Conservation (phyloP, 2,329 filamentous ascomycete species). For the Fusarium tuaranense region DNA sequence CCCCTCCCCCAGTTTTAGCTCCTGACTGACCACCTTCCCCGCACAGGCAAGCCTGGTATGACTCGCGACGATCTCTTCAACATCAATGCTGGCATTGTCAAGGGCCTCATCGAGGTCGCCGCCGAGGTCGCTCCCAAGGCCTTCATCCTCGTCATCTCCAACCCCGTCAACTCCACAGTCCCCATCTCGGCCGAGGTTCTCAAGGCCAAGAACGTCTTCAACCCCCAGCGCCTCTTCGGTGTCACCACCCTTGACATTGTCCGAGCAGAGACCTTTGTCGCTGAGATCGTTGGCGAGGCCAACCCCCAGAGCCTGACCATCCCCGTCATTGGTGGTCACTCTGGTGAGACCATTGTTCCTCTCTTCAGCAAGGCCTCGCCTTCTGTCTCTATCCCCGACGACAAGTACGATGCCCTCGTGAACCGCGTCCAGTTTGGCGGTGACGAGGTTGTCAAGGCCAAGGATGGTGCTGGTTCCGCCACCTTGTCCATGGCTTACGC, state of each 20-base stretch:
- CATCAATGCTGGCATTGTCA: conserved; percentile 98
- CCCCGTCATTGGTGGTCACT: conserved; percentile 96
- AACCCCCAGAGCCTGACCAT: conserved; percentile 86
- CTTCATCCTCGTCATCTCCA: conserved; percentile 96
- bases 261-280: conserved; percentile 96
- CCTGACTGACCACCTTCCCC: conserved; percentile 35
- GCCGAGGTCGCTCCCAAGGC: conserved; percentile 93
- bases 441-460: conserved; percentile 96
- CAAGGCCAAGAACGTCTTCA: conserved; percentile 92
- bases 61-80: conserved; percentile 99
- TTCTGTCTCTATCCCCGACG: conserved; percentile 81
- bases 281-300: conserved; percentile 83
- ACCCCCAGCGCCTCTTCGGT: conserved; percentile 96
- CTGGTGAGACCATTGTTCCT: conserved; percentile 96
- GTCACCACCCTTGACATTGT: conserved; percentile 99
- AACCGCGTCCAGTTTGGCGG: conserved; percentile 98
- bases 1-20: conserved; percentile 28
- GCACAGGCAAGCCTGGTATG: conserved; percentile 96
- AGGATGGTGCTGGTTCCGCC: conserved; percentile 90
- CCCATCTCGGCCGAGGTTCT: conserved; percentile 97
- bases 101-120: conserved; percentile 88
- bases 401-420: conserved; percentile 91
- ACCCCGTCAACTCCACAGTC: conserved; percentile 99
- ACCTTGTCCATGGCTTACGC: conserved; percentile 97
- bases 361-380: conserved; percentile 94